Conservation (phyloP, 352 stramenopile genomes). For the Phytophthora sp. region DNA sequence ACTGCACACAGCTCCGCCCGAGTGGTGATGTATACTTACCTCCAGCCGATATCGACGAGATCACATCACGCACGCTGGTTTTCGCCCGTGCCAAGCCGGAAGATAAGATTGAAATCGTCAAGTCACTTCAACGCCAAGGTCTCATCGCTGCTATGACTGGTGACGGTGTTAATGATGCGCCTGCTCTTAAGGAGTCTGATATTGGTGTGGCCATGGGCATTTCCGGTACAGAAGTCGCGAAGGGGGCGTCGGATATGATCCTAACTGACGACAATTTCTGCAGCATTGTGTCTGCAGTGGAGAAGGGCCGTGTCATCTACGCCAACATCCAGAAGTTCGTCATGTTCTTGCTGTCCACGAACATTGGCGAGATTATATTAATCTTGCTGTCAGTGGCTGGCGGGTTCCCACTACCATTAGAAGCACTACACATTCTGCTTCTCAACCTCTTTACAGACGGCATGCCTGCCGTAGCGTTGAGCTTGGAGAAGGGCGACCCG, state of each 20-base stretch:
- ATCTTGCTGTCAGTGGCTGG: constrained; percentile 70
- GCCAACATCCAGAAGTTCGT: constrained; percentile 99
- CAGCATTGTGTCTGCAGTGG: constrained; percentile 97
- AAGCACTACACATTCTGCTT: constrained; percentile 97
- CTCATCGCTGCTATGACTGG: constrained; percentile 96
- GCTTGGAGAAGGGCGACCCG: constrained; percentile 74
- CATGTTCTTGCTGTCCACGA: constrained; percentile 98
- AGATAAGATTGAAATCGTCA: constrained; percentile 97
- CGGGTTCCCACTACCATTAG: constrained; percentile 86
- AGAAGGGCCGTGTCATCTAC: constrained; percentile 97
- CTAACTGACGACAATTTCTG: constrained; percentile 98
- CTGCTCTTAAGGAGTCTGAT: constrained; percentile 95
- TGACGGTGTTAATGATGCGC: constrained; percentile 98
- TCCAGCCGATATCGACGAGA: constrained; percentile 87
- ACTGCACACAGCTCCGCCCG: constrained; percentile 72
- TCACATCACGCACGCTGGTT: constrained; percentile 83
- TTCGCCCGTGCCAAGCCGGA: constrained; percentile 95
- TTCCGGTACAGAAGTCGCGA: constrained; percentile 97
- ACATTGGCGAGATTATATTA: constrained; percentile 95
- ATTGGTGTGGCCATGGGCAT: constrained; percentile 98
- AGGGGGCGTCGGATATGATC: constrained; percentile 98
- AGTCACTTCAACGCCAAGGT: constrained; percentile 92
- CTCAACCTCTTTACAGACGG: constrained; percentile 99
- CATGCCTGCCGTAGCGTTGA: constrained; percentile 76
- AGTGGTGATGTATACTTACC: constrained; percentile 61